Evolutionary conservation across 371 early-diverging fungal genomes (phyloP), one percentile per base, ranked within the genome.

Genomic region (Coemansia sp.): DNA sequence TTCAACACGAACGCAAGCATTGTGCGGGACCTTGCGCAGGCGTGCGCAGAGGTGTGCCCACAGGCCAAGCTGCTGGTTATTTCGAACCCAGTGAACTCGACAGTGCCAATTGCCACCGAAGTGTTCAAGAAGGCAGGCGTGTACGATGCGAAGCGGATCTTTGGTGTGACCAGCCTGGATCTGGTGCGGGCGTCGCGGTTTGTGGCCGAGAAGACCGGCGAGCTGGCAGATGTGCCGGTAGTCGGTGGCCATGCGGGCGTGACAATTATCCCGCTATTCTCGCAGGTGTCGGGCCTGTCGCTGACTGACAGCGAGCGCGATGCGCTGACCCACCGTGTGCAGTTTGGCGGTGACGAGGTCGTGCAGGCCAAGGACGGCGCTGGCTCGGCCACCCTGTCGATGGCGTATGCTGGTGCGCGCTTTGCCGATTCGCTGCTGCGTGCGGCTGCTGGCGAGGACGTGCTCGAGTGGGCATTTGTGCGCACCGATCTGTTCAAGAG

Each of bases 31-130:
- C 87, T 98, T 66, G 95, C 94, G 66, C 73, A 80, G 51, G 92
- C 86, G 62, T 85, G 85, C 77, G 87, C 87, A 48, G 74, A 85
- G 78, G 48, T 65, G 89, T 94, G 92, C 85, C 99, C 99, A 81
- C 88, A 94, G 81, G 99, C 99, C 74, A 89, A 92, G 87, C 80
- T 97, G 82, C 85, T 90, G 60, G 89, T 99, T 85, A 99, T 99
- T 85, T 93, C 98, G 82, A 99, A 99, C 93, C 99, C 99, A 54
- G 99, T 99, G 82, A 99, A 99, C 93, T 98, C 98, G 48, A 99
- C 98, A 65, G 97, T 99, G 63, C 98, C 99, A 70, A 98, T 99
- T 80, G 93, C 94, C 69, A 91, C 96, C 66, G 98, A 99, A 87
- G 93, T 92, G 67, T 88, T 96, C 84, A 97, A 97, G 89, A 88